These are phyloP conservation scores for Aspergillus carbonarius DNA, from an alignment of 2,329 filamentous ascomycete species.

Conservation along the genomic window DNA sequence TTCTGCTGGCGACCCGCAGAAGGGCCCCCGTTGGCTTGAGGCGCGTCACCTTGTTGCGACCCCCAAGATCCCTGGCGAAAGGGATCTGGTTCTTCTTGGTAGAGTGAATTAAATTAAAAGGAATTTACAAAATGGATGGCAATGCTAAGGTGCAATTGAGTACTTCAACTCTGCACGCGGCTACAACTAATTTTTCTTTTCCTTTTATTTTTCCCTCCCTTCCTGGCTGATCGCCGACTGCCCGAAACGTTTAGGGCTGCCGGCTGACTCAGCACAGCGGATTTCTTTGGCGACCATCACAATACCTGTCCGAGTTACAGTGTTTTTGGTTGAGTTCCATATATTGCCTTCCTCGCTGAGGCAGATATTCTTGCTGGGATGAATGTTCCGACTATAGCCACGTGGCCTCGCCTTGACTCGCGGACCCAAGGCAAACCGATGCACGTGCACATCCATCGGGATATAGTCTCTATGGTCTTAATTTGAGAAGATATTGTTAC, in stretches of 20 bases:
- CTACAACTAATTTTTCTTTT: slow-evolving; percentile 1
- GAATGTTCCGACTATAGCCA: neutral
- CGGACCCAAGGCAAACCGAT: neutral
- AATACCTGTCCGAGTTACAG: too few species aligned
- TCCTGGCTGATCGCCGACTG: neutral
- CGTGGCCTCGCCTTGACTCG: neutral
- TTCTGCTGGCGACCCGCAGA: slow-evolving; percentile 18
- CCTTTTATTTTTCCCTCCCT: neutral
- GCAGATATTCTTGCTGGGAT: neutral
- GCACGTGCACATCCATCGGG: neutral
- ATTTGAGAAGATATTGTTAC: slow-evolving; percentile 5
- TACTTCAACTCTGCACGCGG: slow-evolving; percentile 4
- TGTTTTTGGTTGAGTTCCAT: too few species aligned
- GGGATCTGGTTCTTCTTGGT: slow-evolving; percentile 13
- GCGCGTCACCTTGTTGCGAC: slow-evolving; percentile 18
- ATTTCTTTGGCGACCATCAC: neutral
- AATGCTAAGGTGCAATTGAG: neutral
- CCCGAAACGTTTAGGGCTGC: neutral
- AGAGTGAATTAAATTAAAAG: neutral
- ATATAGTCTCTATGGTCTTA: slow-evolving; percentile 4
- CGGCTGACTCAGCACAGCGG: neutral
- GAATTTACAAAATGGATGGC: neutral
- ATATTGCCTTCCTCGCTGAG: neutral
- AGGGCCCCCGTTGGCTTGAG: slow-evolving; percentile 17
- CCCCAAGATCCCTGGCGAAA: slow-evolving; percentile 14